Conservation (phyloP, 768 basidiomycete genomes). For the Cantharellus anzutake region DNA sequence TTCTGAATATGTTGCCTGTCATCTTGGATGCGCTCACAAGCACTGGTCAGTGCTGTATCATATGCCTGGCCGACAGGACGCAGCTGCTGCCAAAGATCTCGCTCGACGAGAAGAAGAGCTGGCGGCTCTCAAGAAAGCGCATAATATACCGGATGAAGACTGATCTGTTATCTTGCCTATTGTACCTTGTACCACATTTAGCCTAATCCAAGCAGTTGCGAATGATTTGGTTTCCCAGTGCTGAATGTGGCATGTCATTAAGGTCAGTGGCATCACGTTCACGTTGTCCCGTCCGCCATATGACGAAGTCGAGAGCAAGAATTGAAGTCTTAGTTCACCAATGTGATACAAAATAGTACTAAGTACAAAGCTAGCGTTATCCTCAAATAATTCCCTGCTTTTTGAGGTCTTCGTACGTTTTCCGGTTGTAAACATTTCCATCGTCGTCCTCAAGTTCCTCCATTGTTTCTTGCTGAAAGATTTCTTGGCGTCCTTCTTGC, state of each 20-base stretch:
- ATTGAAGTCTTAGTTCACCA: neutral
- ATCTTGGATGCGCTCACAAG: neutral
- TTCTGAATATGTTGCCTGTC: neutral
- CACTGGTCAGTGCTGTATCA: constrained; percentile 59
- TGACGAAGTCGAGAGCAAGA: neutral
- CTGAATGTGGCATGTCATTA: too few relatives aligned
- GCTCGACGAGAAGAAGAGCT: constrained; percentile 84
- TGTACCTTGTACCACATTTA: too few relatives aligned
- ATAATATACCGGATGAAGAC: constrained; percentile 50
- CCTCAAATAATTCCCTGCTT: constrained; percentile 67
- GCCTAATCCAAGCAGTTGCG: too few relatives aligned
- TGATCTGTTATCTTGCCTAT: too few relatives aligned
- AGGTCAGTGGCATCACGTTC: too few relatives aligned
- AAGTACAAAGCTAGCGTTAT: neutral
- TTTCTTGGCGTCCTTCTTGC: constrained; percentile 86
- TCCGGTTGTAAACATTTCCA: constrained; percentile 94
- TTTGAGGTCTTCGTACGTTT: constrained; percentile 94
- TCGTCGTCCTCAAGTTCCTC: constrained; percentile 98
- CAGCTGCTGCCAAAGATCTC: constrained; percentile 81
- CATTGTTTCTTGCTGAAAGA: constrained; percentile 85
- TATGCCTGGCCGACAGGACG: constrained; percentile 94
- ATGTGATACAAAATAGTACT: neutral
- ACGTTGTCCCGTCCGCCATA: neutral
- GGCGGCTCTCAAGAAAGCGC: constrained; percentile 66
- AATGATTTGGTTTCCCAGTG: neutral